Conservation (phyloP, 139 green algal species). For the Coelastrella sp. region DNA sequence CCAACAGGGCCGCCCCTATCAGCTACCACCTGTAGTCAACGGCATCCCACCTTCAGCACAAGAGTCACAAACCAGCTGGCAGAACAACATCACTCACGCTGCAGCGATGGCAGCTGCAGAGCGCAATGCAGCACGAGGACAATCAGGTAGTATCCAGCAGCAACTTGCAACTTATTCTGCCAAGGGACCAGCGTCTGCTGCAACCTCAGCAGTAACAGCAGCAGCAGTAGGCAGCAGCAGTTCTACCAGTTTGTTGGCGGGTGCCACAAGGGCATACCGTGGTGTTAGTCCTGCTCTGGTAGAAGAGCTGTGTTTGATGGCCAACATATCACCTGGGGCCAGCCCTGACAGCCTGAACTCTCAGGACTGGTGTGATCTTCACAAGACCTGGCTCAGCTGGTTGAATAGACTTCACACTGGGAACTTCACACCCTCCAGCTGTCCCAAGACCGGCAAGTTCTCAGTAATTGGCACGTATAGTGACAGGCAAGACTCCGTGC, state of each 20-base stretch:
- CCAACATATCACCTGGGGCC: conserved; percentile 26
- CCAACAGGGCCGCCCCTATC: conserved; percentile 75
- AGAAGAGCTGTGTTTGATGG: conserved; percentile 66
- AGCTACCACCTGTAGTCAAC: conserved; percentile 63
- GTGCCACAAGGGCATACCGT: conserved; percentile 67
- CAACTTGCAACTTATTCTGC: no score
- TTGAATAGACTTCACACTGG: conserved; percentile 50
- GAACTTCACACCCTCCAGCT: conserved; percentile 54
- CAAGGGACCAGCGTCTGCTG: no score
- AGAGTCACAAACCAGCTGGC: conserved; percentile 54
- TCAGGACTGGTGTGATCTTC: conserved; percentile 61
- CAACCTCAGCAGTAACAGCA: no score
- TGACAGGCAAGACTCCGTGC: conserved; percentile 47
- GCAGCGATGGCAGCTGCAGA: conserved; percentile 54
- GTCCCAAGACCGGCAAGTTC: conserved; percentile 49
- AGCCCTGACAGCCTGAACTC: conserved; percentile 40
- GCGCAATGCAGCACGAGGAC: no score
- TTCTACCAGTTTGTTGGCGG: conserved; percentile 1
- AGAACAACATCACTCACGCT: conserved; percentile 55
- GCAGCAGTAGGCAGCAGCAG: conserved; percentile 29
- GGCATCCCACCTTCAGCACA: conserved; percentile 66
- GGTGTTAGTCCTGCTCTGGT: conserved; percentile 78
- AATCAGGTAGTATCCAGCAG: no score
- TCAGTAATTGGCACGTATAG: conserved; percentile 65
- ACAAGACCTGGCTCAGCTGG: conserved; percentile 71